Conservation (phyloP, 2,329 filamentous ascomycete genomes). For the Pezicula neosporulosa region DNA sequence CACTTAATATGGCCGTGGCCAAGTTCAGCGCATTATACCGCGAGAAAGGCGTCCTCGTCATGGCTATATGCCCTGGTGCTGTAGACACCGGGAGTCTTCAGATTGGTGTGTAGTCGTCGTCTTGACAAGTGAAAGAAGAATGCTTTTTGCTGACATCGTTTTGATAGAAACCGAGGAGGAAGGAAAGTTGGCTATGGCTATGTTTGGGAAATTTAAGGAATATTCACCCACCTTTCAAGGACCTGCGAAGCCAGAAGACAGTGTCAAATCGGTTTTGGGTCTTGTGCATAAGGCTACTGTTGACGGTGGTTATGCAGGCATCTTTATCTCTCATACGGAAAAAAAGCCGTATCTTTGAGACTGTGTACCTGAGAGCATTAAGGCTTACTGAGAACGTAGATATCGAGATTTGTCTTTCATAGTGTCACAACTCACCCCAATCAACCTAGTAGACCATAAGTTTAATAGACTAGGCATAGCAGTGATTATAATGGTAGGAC, state of each 20-base stretch:
- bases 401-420: too few relatives aligned
- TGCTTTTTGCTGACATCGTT: slow-evolving; percentile 9
- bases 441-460: too few relatives aligned
- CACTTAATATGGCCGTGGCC: slow-evolving; percentile 47
- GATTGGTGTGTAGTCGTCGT: slow-evolving; percentile 14
- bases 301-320: slow-evolving; percentile 14
- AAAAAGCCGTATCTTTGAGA: slow-evolving; percentile 11
- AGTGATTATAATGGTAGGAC: too few relatives aligned
- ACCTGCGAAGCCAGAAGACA: slow-evolving; percentile 17
- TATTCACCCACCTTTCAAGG: slow-evolving; percentile 25
- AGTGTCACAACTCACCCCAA: too few relatives aligned
- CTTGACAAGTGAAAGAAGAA: too few relatives aligned
- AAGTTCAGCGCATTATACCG: slow-evolving; percentile 49
- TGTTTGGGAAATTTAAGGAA: slow-evolving; percentile 15
- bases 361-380: slow-evolving; percentile 3
- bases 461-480: too few relatives aligned
- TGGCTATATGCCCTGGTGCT: slow-evolving; percentile 47
- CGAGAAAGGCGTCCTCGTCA: slow-evolving; percentile 47
- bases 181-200: slow-evolving; percentile 16
- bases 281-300: slow-evolving; percentile 23
- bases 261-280: slow-evolving; percentile 13
- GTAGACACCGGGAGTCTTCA: slow-evolving; percentile 38
- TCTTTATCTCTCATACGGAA: slow-evolving; percentile 14
- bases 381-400: background rate
- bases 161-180: slow-evolving; percentile 14